These are phyloP conservation scores for Euryodendron excelsum DNA, from an alignment of 148 eudicot genomes.

Conservation along the genomic window DNA sequence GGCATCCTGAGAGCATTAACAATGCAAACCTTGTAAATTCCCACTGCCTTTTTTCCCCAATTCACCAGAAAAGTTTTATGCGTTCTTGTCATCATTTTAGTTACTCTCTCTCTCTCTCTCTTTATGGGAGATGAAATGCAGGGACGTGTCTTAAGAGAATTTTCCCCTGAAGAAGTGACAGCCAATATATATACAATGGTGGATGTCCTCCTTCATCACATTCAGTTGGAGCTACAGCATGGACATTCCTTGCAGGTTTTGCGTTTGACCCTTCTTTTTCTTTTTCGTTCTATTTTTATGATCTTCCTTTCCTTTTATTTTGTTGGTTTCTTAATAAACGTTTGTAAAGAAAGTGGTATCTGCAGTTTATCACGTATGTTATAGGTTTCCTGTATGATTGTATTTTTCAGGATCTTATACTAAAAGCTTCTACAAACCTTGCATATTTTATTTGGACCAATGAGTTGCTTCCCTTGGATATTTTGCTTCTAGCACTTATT, in stretches of 20 bases:
- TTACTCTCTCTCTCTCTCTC: constrained; percentile 9
- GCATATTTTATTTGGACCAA: constrained; percentile 85
- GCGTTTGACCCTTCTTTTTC: neutral
- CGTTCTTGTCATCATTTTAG: neutral
- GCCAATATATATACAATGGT: constrained; percentile 96
- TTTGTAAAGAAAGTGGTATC: neutral
- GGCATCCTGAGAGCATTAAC: constrained; percentile 90
- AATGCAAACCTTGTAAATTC: constrained; percentile 66
- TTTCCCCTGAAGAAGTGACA: constrained; percentile 99
- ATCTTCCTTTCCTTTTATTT: neutral
- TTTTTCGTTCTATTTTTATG: neutral
- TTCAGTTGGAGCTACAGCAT: constrained; percentile 79
- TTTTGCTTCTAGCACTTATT: constrained; percentile 81
- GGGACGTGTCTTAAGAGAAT: constrained; percentile 87
- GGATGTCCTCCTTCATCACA: constrained; percentile 92
- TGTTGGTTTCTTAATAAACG: neutral
- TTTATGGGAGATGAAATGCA: constrained; percentile 24
- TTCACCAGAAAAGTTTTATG: neutral
- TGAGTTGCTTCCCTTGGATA: constrained; percentile 95
- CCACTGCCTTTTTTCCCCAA: neutral
- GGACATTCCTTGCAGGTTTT: constrained; percentile 78
- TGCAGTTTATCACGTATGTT: neutral
- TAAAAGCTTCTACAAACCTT: constrained; percentile 75
- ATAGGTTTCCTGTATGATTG: constrained; percentile 4
- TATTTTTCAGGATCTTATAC: constrained; percentile 71